Conservation (phyloP, 257 asterid genomes). For the Salvia rosmarinus region DNA sequence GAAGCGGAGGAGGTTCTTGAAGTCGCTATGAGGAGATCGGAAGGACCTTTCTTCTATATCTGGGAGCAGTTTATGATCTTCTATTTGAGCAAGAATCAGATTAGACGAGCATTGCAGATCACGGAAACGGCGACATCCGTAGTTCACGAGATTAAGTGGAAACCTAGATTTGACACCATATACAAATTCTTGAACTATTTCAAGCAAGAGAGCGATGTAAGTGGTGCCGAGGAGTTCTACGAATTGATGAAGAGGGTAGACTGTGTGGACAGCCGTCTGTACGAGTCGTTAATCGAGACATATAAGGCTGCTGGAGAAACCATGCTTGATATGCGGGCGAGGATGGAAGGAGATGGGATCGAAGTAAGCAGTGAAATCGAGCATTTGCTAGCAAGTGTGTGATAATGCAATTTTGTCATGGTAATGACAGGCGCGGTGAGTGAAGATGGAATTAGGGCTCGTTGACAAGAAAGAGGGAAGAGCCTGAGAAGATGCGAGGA, state of each 20-base stretch:
- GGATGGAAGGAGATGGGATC: slow-evolving; percentile 57
- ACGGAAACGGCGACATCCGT: slow-evolving; percentile 49
- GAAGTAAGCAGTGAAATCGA: slow-evolving; percentile 49
- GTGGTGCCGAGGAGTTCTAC: slow-evolving; percentile 66
- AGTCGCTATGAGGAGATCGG: slow-evolving; percentile 44
- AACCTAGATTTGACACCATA: slow-evolving; percentile 38
- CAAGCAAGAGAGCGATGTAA: slow-evolving; percentile 51
- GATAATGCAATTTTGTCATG: too few relatives aligned
- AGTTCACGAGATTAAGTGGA: slow-evolving; percentile 44
- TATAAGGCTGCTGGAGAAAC: slow-evolving; percentile 58
- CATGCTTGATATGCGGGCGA: slow-evolving; percentile 41
- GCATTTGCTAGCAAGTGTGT: slow-evolving; percentile 43
- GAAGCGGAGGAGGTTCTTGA: slow-evolving; percentile 59
- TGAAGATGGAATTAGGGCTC: too few relatives aligned
- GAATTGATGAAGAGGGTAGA: slow-evolving; percentile 54
- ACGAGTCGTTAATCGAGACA: slow-evolving; percentile 48
- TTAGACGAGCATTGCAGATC: slow-evolving; percentile 48
- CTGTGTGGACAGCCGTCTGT: slow-evolving; percentile 45
- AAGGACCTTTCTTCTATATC: slow-evolving; percentile 56
- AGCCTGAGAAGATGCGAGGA: too few relatives aligned
- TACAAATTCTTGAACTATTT: slow-evolving; percentile 45
- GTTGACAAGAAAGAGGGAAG: too few relatives aligned
- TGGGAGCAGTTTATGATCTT: slow-evolving; percentile 59
- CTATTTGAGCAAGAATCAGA: slow-evolving; percentile 45
- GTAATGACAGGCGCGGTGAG: too few relatives aligned